Evolutionary conservation across 257 asterid species (phyloP).

Genomic region (Rehmannia glutinosa): DNA sequence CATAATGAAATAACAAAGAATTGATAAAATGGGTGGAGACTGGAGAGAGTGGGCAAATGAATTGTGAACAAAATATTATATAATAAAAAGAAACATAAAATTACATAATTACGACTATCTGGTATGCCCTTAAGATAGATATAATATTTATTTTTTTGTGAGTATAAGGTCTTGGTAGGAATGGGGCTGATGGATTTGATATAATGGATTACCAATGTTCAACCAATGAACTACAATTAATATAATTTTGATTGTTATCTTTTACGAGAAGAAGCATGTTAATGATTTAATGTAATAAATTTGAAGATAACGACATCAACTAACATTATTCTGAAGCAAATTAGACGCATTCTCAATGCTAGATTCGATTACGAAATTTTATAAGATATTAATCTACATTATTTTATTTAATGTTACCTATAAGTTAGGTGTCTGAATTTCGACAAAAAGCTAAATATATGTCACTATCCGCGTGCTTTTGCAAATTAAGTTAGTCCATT

Average conservation of each 20-base stretch:
- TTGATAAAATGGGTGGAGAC: background rate
- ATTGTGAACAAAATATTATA: background rate
- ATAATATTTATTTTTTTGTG: no score
- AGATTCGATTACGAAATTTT: no score
- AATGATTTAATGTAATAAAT: background rate
- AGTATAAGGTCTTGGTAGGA: no score
- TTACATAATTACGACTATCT: background rate
- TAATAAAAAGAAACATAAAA: background rate
- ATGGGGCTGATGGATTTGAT: no score
- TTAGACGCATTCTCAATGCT: constrained; percentile 12
- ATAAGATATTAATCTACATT: no score
- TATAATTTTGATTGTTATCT: no score
- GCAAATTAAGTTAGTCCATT: constrained; percentile 10
- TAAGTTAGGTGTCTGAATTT: no score
- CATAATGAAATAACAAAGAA: no score
- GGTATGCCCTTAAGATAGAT: background rate
- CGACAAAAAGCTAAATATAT: background rate
- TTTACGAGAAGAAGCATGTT: no score
- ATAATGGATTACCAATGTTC: no score
- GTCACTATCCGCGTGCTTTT: constrained; percentile 34
- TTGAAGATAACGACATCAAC: constrained; percentile 14
- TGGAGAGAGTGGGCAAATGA: background rate
- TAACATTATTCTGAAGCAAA: constrained; percentile 12
- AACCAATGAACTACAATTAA: no score
- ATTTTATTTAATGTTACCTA: background rate